Evolutionary conservation across 305 asterid genomes (phyloP).

Genomic region (Salvia sclarea): DNA sequence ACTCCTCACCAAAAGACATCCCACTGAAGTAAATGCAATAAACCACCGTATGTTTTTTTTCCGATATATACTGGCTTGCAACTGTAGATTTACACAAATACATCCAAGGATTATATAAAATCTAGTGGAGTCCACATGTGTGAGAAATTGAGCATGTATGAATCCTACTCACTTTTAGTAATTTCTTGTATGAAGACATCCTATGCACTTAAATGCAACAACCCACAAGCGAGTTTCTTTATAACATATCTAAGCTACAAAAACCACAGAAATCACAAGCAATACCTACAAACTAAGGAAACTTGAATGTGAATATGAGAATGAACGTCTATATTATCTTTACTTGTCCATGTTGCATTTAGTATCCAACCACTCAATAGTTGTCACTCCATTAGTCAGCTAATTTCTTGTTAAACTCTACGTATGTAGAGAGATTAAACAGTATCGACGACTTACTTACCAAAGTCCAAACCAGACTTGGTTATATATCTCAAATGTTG

Average conservation of each 20-base stretch:
- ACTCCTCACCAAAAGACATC: constrained; percentile 12
- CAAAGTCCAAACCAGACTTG: background rate
- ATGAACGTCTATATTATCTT: background rate
- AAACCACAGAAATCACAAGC: background rate
- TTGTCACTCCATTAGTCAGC: background rate
- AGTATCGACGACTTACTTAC: background rate
- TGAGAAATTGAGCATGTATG: background rate
- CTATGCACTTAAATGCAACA: background rate
- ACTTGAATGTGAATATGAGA: constrained; percentile 6
- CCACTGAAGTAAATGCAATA: background rate
- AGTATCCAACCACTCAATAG: constrained; percentile 9
- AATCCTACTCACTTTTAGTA: constrained; percentile 5
- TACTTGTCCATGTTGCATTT: constrained; percentile 25
- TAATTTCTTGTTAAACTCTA: background rate
- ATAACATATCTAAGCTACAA: constrained; percentile 17
- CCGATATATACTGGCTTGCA: background rate
- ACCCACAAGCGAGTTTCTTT: constrained; percentile 1
- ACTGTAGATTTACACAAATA: background rate
- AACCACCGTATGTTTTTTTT: background rate
- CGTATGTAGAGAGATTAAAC: background rate
- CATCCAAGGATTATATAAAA: background rate
- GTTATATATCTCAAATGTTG: background rate
- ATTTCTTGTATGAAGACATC: constrained; percentile 17
- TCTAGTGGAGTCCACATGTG: background rate
- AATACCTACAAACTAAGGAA: background rate